Percentiles rank a stretch among this genome's conserved stretches.
These are phyloP conservation scores for Didymella arachidicola DNA, from an alignment of 2,329 filamentous ascomycete species.

Conservation along the genomic window DNA sequence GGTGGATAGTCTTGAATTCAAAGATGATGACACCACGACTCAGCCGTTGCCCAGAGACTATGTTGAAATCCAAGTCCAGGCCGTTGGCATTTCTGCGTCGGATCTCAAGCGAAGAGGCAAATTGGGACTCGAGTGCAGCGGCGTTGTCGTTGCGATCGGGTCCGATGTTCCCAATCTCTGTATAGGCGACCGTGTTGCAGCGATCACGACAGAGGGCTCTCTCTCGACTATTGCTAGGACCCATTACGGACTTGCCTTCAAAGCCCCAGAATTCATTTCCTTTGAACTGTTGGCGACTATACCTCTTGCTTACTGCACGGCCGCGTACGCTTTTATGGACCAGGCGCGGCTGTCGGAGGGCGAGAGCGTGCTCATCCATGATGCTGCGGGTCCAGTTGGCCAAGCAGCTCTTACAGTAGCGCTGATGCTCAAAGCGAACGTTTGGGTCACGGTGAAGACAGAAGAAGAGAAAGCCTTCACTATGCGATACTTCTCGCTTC, in stretches of 20 bases:
- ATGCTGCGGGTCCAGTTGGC: conserved; percentile 39
- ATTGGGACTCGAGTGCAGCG: conserved; percentile 24
- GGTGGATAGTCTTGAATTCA: conserved; percentile 30
- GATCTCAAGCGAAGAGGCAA: neutral
- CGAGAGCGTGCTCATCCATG: conserved; percentile 44
- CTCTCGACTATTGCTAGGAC: conserved; percentile 33
- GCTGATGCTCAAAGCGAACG: conserved; percentile 30
- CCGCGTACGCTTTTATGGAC: conserved; percentile 41
- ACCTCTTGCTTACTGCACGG: conserved; percentile 34
- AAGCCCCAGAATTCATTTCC: conserved; percentile 31
- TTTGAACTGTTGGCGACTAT: conserved; percentile 37
- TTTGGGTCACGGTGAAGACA: conserved; percentile 38
- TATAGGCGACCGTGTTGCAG: conserved; percentile 38
- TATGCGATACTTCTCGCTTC: conserved; percentile 29
- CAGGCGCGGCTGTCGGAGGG: conserved; percentile 40
- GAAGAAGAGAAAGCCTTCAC: conserved; percentile 33
- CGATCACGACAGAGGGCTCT: conserved; percentile 27
- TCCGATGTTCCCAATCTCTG: conserved; percentile 26
- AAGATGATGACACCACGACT: conserved; percentile 22
- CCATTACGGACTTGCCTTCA: conserved; percentile 26
- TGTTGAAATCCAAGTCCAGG: conserved; percentile 49
- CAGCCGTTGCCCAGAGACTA: conserved; percentile 25
- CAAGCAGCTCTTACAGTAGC: conserved; percentile 42
- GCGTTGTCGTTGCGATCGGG: conserved; percentile 24
- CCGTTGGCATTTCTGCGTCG: conserved; percentile 12